Percentiles rank a stretch among this genome's conserved stretches.
These are phyloP conservation scores for Nitzschia inconspicua DNA, from an alignment of 108 stramenopile genomes.

Conservation along the genomic window DNA sequence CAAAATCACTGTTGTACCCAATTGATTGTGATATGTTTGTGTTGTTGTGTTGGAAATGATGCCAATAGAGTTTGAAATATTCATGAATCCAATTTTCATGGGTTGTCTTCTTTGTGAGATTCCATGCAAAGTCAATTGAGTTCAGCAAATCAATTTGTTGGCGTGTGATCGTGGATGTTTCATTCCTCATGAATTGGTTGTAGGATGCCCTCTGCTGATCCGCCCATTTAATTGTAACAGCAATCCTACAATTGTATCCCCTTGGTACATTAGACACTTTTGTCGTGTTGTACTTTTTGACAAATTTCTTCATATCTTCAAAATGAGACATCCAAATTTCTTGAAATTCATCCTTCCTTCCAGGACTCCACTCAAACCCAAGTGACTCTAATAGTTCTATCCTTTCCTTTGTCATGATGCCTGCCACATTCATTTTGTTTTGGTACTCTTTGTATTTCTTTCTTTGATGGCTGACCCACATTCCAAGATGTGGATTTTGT, in stretches of 20 bases:
- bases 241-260: no score
- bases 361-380: conserved; percentile 1
- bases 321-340: neutral
- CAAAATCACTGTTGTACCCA: no score
- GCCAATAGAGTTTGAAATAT: conserved; percentile 3
- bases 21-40: no score
- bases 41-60: neutral
- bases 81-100: conserved; percentile 5
- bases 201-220: neutral
- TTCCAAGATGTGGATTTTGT: neutral
- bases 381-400: conserved; percentile 6
- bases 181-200: no score
- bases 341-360: no score
- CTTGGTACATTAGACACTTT: conserved; percentile 4
- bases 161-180: conserved; percentile 26
- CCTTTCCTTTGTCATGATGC: neutral
- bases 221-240: neutral
- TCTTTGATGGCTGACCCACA: conserved; percentile 8
- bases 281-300: neutral
- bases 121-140: conserved; percentile 49
- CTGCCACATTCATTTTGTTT: conserved; percentile 2
- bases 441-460: conserved; percentile 1
- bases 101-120: neutral
- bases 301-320: neutral
- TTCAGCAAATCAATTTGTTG: conserved; percentile 44